A percentile compares a stretch with the other conserved stretches of the same genome.
Evolutionary conservation across 2,329 filamentous ascomycete genomes (phyloP).

Genomic region (Apiospora phragmitis): DNA sequence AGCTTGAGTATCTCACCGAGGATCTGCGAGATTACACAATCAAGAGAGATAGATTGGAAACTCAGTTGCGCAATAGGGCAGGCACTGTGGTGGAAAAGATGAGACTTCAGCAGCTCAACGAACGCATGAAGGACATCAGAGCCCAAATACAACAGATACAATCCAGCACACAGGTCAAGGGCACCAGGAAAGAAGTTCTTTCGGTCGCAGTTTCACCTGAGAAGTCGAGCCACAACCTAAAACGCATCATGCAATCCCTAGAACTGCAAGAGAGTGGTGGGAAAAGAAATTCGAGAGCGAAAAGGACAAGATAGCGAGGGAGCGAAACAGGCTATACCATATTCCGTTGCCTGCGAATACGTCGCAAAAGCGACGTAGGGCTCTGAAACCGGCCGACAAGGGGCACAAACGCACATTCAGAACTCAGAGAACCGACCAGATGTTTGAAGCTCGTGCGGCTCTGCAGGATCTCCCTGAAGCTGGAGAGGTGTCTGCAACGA

Average conservation of each 20-base stretch:
- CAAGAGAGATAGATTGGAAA: neutral
- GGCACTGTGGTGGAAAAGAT: neutral
- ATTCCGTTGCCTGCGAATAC: too few species aligned
- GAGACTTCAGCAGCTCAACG: neutral
- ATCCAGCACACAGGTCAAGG: neutral
- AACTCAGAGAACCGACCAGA: neutral
- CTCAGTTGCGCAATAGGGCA: neutral
- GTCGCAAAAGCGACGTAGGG: neutral
- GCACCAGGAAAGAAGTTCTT: neutral
- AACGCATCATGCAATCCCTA: neutral
- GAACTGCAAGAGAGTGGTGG: neutral
- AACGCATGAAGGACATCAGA: neutral
- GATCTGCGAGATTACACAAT: neutral
- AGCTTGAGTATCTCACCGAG: neutral
- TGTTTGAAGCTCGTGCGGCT: neutral
- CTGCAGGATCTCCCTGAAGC: neutral
- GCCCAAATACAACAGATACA: neutral
- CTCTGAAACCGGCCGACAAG: neutral
- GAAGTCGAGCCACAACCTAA: neutral
- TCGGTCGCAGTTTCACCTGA: neutral
- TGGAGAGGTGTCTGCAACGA: neutral
- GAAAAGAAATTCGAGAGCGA: neutral
- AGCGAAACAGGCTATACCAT: too few species aligned
- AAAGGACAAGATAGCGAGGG: neutral
- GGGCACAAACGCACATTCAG: neutral